Conservation (phyloP, 768 basidiomycete genomes). For the Mycena latifolia region DNA sequence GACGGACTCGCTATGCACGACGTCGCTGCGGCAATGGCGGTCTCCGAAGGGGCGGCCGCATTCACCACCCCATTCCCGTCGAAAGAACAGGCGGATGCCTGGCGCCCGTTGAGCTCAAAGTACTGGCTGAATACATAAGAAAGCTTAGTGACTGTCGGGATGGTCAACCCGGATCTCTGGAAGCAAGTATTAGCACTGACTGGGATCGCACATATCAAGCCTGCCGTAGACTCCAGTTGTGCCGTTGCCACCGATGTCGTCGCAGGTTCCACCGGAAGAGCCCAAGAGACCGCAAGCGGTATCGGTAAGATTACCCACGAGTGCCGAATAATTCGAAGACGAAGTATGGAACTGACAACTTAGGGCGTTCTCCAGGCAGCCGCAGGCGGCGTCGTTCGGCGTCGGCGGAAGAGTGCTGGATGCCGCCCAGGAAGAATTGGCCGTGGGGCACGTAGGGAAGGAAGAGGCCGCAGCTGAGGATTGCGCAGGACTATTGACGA, state of each 20-base stretch:
- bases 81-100: slow-evolving; percentile 80
- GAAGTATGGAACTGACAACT: slow-evolving; percentile 80
- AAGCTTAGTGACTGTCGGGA: slow-evolving; percentile 72
- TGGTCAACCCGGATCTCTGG: not conserved
- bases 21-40: slow-evolving; percentile 65
- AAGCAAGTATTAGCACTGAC: slow-evolving; percentile 53
- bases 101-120: slow-evolving; percentile 43
- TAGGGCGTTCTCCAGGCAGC: slow-evolving; percentile 75
- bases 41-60: slow-evolving; percentile 59
- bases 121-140: slow-evolving; percentile 73
- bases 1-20: slow-evolving; percentile 77
- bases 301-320: slow-evolving; percentile 73
- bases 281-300: slow-evolving; percentile 84
- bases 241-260: slow-evolving; percentile 79
- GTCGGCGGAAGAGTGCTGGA: slow-evolving; percentile 84
- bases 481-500: slow-evolving; percentile 70
- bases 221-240: slow-evolving; percentile 80
- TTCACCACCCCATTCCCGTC: slow-evolving; percentile 88
- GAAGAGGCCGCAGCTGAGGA: slow-evolving; percentile 55
- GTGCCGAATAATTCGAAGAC: slow-evolving; percentile 68
- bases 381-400: slow-evolving; percentile 82
- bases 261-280: slow-evolving; percentile 69
- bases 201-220: slow-evolving; percentile 82
- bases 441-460: slow-evolving; percentile 75
- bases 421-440: slow-evolving; percentile 68